Evolutionary conservation across 441 rosid genomes (phyloP), one percentile per base, ranked within the genome.

Genomic region (Adansonia grandidieri): DNA sequence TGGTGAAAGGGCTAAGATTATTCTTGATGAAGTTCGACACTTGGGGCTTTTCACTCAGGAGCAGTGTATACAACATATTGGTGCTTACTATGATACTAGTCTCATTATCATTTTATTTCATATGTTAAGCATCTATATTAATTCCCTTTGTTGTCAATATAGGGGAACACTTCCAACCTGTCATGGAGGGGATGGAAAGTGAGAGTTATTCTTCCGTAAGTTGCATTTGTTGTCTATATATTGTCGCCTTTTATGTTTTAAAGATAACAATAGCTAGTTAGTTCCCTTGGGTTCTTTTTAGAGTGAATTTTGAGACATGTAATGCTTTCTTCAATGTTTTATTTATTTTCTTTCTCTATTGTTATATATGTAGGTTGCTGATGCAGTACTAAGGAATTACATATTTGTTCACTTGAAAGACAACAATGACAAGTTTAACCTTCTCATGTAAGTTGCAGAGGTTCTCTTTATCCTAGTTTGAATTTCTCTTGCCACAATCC

Each of bases 361-460:
- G 15, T 56, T 32, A 61, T 73, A 42, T 77, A 77, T 79, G 60
- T 82, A 97, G 99, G 98, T 93, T 84, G 98, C 92, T 9, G 89
- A 89, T 71, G 87, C 95, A 58, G 89, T 97, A 79, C 81, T 97
- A 54, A 85, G 82, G 85, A 89, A 88, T 78, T 94, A 85, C 83
- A 77, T 94, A 71, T 90, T 92, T 86, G 92, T 94, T 80, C 99
- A 97, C 88, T 95, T 97, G 79, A 86, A 78, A 82, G 86, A 89
- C 79, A 88, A 92, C 84, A 72, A 94, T 76, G 98, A 97, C 93
- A 96, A 96, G 84, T 96, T 91, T 88, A 94, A 91, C 87, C 84
- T 96, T 79, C 97, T 96, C 81, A 91, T 93, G 99, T 94, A 81
- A 86, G 91, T 53, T 82, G 57, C 78, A 64, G 53, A 71, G 63